Base-by-base conservation (phyloP, 1,284 basidiomycete genomes). In the Sporisorium iseilematis-ciliati region DNA sequence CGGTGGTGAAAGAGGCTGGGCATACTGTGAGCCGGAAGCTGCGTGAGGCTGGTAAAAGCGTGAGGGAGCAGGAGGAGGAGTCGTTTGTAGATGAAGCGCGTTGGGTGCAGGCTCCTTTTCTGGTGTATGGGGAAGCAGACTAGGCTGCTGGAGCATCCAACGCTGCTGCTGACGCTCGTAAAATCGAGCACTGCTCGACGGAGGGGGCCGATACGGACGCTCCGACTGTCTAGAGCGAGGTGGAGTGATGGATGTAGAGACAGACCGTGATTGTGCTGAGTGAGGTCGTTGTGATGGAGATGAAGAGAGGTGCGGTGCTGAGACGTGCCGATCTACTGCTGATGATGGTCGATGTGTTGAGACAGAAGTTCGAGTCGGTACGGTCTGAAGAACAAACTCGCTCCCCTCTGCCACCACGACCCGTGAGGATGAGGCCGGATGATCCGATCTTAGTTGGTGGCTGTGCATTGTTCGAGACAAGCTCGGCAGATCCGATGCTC, bases 151-250 rank as follows among this genome's bases (percentile, higher is more conserved):
- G 11, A 60, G 50, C 38, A 59, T 31, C 71, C 71, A 74, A 18
- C 57, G 43, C 40, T 74, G 71, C 12, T 68, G 58, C 23, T 74
- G 65, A 1, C 71, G 71, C 33, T 63, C 65, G 7, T 65, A 74
- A 48, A 68, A 74, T 18, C 64, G 64, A 8, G 71, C 71, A 20
- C 65, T 74, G 38, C 71, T 74, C 38, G 71, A 74, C 14, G 71
- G 71, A 7, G 71, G 71, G 5, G 71, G 71, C 31, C 71, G 71
- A 43, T 74, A 68, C 2, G 71, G 65, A 20, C 65, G 61, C 40
- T 68, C 71, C 23, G 48, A 31, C n/a, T 31, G 61, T 55, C 45
- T 50, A 7, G 25, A 41, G 11, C 68, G 49, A 54, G 59, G 68
- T 5, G 68, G 59, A 14, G 68, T 65, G 14, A 29, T 20, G 18